Evolutionary conservation across 2,329 filamentous ascomycete species (phyloP), one percentile per base, ranked within the genome.

Genomic region (Aureobasidium sp.): DNA sequence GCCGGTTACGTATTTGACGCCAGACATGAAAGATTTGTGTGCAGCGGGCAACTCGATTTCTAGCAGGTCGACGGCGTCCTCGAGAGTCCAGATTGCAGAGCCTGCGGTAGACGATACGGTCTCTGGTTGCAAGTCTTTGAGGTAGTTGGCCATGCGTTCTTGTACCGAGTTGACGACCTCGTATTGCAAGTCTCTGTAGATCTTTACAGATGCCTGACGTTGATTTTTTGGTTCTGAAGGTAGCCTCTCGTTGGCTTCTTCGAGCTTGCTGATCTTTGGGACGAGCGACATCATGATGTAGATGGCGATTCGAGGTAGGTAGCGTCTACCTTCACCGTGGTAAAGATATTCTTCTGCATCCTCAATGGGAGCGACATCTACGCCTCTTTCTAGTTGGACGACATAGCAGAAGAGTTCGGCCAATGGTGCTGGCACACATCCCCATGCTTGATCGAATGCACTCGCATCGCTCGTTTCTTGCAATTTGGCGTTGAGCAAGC

Each of bases 41-140:
- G 54, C 65, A n/a, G 44, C 51, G 9, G 59, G 64, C 53, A 48
- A n/a, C 49, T 65, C 73, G 91, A 89, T 79, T 92, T 61, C 57
- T 36, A 70, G 63, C 1, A 68, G 55, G 21, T 68, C 63, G n/a
- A 71, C 39, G 1, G 71, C 65, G 14, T 67, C 67, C 62, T 72
- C 68, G 16, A 73, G 61, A 2, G 68, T 71, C 29, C 71, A 65
- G 13, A 72, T 62, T 42, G 62, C 62, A 14, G 57, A 42, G 29
- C 57, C 57, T 10, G 30, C 34, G 1, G 34, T 10, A 7, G 57
- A 50, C 1, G 34, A 14, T 10, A 59, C 45, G 8, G 25, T 11
- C 8, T 34, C 34, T 13, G 48, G 47, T 27, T 55, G 59, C 30
- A 63, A 34, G 48, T 34, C 36, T 53, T 57, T 54, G 61, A 63